Conservation (phyloP, 257 asterid genomes). For the Thymus mandschuricus region DNA sequence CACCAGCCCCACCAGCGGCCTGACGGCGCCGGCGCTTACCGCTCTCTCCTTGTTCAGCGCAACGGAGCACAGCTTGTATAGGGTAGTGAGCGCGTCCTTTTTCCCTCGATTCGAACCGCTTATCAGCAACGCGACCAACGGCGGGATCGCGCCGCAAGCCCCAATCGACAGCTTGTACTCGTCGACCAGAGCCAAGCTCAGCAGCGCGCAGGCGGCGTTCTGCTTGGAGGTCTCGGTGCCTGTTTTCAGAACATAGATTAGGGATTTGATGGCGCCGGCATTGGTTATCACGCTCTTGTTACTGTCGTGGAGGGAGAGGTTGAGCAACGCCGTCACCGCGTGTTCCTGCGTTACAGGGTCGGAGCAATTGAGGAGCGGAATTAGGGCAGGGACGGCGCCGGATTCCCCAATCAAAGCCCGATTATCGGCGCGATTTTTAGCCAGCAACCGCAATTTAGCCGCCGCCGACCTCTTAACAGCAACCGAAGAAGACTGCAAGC, state of each 20-base stretch:
- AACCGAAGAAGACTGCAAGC: conserved; percentile 61
- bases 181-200: conserved; percentile 80
- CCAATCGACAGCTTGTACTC: conserved; percentile 85
- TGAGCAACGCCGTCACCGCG: conserved; percentile 83
- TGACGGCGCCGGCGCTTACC: conserved; percentile 79
- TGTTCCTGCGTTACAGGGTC: conserved; percentile 89
- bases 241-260: conserved; percentile 77
- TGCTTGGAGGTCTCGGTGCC: conserved; percentile 90
- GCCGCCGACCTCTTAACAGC: conserved; percentile 87
- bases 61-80: conserved; percentile 77
- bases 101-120: conserved; percentile 84
- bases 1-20: conserved; percentile 74
- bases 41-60: conserved; percentile 88
- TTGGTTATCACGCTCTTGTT: conserved; percentile 61
- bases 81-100: conserved; percentile 87
- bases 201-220: conserved; percentile 88
- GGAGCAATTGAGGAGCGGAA: conserved; percentile 76
- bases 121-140: conserved; percentile 67
- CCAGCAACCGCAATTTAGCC: conserved; percentile 73
- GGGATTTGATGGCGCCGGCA: conserved; percentile 72
- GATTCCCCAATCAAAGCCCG: conserved; percentile 89
- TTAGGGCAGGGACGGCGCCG: conserved; percentile 77
- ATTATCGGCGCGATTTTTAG: conserved; percentile 84
- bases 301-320: conserved; percentile 78
- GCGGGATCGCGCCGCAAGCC: conserved; percentile 90